Evolutionary conservation across 768 basidiomycete genomes (phyloP).

Genomic region (Floccularia luteovirens): DNA sequence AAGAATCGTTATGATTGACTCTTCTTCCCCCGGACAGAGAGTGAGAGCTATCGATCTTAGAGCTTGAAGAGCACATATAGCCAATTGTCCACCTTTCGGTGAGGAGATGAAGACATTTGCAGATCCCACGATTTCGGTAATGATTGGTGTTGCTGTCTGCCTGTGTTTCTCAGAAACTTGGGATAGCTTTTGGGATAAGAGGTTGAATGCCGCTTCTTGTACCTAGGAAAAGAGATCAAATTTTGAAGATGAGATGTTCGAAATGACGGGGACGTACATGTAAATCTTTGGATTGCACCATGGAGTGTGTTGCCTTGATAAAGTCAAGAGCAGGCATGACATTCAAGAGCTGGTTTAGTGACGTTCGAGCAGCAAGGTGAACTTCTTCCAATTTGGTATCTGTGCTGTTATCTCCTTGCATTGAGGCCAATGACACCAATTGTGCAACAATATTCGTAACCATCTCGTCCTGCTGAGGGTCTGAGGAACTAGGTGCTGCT

Average conservation of each 20-base stretch:
- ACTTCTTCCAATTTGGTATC: slow-evolving; percentile 37
- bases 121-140: slow-evolving; percentile 35
- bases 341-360: slow-evolving; percentile 46
- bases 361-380: slow-evolving; percentile 34
- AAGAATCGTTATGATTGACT: slow-evolving; percentile 47
- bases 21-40: slow-evolving; percentile 59
- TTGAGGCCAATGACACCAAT: slow-evolving; percentile 39
- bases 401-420: slow-evolving; percentile 17
- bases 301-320: slow-evolving; percentile 42
- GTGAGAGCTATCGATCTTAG: slow-evolving; percentile 54
- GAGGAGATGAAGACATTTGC: slow-evolving; percentile 24
- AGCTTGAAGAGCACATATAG: slow-evolving; percentile 46
- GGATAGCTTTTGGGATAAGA: slow-evolving; percentile 61
- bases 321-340: slow-evolving; percentile 71
- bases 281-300: slow-evolving; percentile 46
- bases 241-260: neutral
- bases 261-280: slow-evolving; percentile 30
- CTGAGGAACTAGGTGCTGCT: slow-evolving; percentile 11
- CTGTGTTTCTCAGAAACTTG: slow-evolving; percentile 52
- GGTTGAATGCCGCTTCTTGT: slow-evolving; percentile 58
- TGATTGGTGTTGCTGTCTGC: slow-evolving; percentile 33
- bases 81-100: slow-evolving; percentile 30
- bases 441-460: slow-evolving; percentile 37
- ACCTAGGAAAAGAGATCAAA: slow-evolving; percentile 30
- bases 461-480: slow-evolving; percentile 14